These are phyloP conservation scores for Diaporthe sp. DNA, from an alignment of 2,329 filamentous ascomycete species.

Conservation along the genomic window DNA sequence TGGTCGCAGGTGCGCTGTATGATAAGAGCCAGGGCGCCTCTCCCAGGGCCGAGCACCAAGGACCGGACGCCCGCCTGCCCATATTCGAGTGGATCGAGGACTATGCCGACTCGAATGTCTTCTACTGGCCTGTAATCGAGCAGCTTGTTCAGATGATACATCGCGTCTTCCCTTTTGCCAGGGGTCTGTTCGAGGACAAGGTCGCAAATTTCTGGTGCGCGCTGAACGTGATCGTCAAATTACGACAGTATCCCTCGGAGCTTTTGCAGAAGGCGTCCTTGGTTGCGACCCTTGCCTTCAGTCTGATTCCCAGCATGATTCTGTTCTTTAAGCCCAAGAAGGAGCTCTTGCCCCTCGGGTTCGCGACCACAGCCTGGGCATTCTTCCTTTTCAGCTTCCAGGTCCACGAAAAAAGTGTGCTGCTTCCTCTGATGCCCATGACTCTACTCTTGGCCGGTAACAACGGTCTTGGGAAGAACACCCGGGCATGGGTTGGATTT, in stretches of 20 bases:
- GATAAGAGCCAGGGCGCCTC: constrained; percentile 74
- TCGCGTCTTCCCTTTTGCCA: constrained; percentile 93
- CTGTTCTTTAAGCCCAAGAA: constrained; percentile 83
- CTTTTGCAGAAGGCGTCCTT: constrained; percentile 83
- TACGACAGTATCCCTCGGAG: constrained; percentile 76
- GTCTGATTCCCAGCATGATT: constrained; percentile 81
- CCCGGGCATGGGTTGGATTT: constrained; percentile 93
- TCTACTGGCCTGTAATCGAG: constrained; percentile 79
- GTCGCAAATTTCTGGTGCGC: constrained; percentile 99
- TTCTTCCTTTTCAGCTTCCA: constrained; percentile 99
- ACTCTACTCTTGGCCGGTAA: constrained; percentile 81
- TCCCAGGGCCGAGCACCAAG: constrained; percentile 64
- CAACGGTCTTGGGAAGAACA: constrained; percentile 79
- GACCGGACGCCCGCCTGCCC: constrained; percentile 70
- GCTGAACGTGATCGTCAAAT: constrained; percentile 88
- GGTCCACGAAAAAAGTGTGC: constrained; percentile 96
- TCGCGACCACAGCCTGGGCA: constrained; percentile 90
- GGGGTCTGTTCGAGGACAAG: constrained; percentile 98
- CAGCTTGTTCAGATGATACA: constrained; percentile 87
- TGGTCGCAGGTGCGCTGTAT: constrained; percentile 78
- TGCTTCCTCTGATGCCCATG: constrained; percentile 93
- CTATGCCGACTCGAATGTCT: constrained; percentile 70
- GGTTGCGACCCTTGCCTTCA: constrained; percentile 77
- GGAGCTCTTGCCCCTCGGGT: constrained; percentile 79
- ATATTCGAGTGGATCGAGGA: constrained; percentile 68